Conservation (phyloP, 139 green algal genomes). For the Tetratostichococcus sp. region DNA sequence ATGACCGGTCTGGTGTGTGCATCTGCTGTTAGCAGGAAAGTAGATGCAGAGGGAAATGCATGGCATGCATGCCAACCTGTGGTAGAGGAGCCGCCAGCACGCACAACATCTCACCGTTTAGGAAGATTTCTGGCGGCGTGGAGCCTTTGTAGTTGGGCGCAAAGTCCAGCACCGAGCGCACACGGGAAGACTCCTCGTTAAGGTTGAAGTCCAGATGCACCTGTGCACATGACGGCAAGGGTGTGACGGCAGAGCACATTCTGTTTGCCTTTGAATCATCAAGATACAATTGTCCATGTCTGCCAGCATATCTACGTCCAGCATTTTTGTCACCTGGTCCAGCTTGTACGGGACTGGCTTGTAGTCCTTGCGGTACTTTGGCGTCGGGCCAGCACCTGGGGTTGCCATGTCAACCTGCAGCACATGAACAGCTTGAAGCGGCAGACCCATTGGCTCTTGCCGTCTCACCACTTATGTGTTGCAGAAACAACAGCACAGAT, state of each 20-base stretch:
- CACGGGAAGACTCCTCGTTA: conserved; percentile 66
- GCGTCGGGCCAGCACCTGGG: not conserved
- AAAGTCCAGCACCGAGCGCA: conserved; percentile 49
- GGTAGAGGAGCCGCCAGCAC: too few species aligned
- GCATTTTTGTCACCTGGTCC: conserved; percentile 55
- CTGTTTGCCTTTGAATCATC: conserved; percentile 21
- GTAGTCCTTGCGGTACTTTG: conserved; percentile 68
- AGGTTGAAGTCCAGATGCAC: conserved; percentile 75
- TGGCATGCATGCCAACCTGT: too few species aligned
- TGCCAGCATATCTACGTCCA: too few species aligned
- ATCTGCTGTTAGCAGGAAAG: too few species aligned
- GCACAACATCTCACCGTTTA: conserved; percentile 41
- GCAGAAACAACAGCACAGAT: too few species aligned
- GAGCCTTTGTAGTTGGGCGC: conserved; percentile 43
- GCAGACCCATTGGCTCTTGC: too few species aligned
- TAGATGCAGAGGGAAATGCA: too few species aligned
- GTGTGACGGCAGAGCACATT: too few species aligned
- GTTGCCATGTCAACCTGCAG: not conserved
- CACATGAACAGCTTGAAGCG: too few species aligned
- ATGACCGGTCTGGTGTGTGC: too few species aligned
- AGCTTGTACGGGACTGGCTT: conserved; percentile 66
- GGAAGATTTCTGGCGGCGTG: conserved; percentile 18
- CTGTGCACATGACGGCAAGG: not conserved
- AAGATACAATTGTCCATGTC: too few species aligned
- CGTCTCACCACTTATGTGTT: too few species aligned